Conservation (phyloP, 2,329 filamentous ascomycete genomes). For the Acrocalymma vagum region DNA sequence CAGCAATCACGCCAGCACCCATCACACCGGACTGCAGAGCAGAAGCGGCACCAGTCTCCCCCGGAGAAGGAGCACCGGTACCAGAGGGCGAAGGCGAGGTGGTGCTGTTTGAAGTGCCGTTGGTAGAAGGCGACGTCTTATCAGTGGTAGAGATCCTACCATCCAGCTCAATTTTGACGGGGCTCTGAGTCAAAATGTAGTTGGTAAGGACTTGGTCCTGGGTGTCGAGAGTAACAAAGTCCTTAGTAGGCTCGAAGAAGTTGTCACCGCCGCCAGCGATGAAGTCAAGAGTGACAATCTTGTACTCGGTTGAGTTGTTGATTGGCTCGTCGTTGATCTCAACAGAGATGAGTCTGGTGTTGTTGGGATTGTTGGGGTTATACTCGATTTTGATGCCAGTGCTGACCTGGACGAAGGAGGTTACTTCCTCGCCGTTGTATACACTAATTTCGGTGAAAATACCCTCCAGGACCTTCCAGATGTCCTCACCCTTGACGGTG, state of each 20-base stretch:
- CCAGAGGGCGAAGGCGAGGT: conserved; percentile 21
- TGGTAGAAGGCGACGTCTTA: conserved; percentile 21
- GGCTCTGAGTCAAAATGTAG: conserved; percentile 60
- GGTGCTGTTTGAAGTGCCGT: conserved; percentile 28
- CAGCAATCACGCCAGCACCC: conserved; percentile 14
- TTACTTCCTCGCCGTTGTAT: conserved; percentile 61
- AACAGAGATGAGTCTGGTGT: conserved; percentile 62
- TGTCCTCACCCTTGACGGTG: conserved; percentile 59
- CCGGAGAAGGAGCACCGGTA: conserved; percentile 13
- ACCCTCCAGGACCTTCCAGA: conserved; percentile 68
- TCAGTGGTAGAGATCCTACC: conserved; percentile 51
- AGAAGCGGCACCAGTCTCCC: conserved; percentile 18
- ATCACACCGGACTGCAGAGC: conserved; percentile 13
- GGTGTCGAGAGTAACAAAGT: conserved; percentile 60
- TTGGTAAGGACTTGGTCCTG: conserved; percentile 63
- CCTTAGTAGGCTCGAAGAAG: conserved; percentile 56
- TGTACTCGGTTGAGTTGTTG: conserved; percentile 60
- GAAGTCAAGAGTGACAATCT: conserved; percentile 70
- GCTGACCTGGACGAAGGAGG: conserved; percentile 69
- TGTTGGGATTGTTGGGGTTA: conserved; percentile 60
- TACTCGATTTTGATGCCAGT: conserved; percentile 65
- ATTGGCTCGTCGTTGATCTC: conserved; percentile 60
- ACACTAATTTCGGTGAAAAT: conserved; percentile 64
- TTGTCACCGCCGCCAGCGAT: conserved; percentile 68
- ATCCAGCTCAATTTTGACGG: conserved; percentile 61